Evolutionary conservation across 1,139 yeast genomes (phyloP).

Genomic region (Chernovozyma sophiae-reginae): DNA sequence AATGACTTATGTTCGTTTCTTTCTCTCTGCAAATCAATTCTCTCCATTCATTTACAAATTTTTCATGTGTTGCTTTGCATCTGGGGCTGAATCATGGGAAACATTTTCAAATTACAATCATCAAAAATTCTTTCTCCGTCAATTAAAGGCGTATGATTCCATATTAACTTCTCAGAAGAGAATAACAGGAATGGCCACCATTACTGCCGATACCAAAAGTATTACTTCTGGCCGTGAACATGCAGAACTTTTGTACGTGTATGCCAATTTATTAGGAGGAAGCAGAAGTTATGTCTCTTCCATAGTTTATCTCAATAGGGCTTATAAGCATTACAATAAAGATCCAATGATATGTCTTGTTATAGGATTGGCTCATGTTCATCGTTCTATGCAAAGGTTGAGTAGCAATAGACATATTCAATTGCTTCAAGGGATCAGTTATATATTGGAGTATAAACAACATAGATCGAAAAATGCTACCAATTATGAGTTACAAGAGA

Average conservation of each 20-base stretch:
- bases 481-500: constrained; percentile 65
- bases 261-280: constrained; percentile 77
- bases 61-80: constrained; percentile 63
- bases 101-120: constrained; percentile 73
- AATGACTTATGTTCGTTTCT: constrained; percentile 51
- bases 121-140: constrained; percentile 86
- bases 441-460: constrained; percentile 65
- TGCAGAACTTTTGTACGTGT: constrained; percentile 70
- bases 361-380: constrained; percentile 79
- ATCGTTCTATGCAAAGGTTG: constrained; percentile 87
- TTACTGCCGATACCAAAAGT: constrained; percentile 43
- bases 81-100: constrained; percentile 57
- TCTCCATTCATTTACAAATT: constrained; percentile 64
- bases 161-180: constrained; percentile 43
- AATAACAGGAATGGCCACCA: constrained; percentile 76
- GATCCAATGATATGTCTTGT: constrained; percentile 79
- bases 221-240: constrained; percentile 47
- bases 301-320: constrained; percentile 60
- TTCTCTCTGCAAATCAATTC: constrained; percentile 70
- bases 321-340: constrained; percentile 56
- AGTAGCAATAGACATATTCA: constrained; percentile 84
- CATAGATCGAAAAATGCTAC: constrained; percentile 34
- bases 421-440: constrained; percentile 80
- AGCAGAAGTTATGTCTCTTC: constrained; percentile 81
- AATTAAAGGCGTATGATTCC: constrained; percentile 83